These are phyloP conservation scores for Aspergillus arachidicola DNA, from an alignment of 2,329 filamentous ascomycete species.

Conservation along the genomic window DNA sequence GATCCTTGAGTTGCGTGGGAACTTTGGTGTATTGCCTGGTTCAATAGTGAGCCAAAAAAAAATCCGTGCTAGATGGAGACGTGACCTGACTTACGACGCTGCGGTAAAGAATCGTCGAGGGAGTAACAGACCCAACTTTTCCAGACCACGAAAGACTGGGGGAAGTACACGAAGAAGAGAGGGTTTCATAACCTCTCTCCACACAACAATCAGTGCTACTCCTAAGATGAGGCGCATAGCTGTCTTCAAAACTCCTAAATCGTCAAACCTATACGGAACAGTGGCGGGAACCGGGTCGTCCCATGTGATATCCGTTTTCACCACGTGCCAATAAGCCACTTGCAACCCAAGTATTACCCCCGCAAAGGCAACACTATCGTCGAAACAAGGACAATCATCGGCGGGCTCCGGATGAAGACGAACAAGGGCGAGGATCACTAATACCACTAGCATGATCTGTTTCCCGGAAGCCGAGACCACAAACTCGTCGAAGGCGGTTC, in stretches of 20 bases:
- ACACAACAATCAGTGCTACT: conserved; percentile 80
- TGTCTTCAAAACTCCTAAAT: conserved; percentile 67
- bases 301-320: conserved; percentile 58
- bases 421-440: conserved; percentile 74
- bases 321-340: conserved; percentile 80
- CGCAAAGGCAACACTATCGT: conserved; percentile 91
- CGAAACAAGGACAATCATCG: conserved; percentile 95
- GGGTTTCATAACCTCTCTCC: conserved; percentile 89
- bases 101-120: conserved; percentile 89
- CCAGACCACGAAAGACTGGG: conserved; percentile 83
- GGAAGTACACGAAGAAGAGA: conserved; percentile 75
- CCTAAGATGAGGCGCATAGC: conserved; percentile 73
- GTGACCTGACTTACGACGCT: conserved; percentile 62
- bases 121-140: conserved; percentile 75
- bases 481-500: conserved; percentile 67
- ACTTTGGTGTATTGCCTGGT: conserved; percentile 77
- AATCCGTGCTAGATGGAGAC: background rate
- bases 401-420: conserved; percentile 93
- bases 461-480: conserved; percentile 66
- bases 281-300: conserved; percentile 58
- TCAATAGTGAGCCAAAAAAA: background rate
- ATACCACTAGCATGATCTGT: conserved; percentile 64
- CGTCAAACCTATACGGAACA: conserved; percentile 66
- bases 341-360: conserved; percentile 86
- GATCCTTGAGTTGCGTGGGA: conserved; percentile 70